A percentile compares a stretch with the other conserved stretches of the same genome.
These are phyloP conservation scores for Amoeboaphelidium occidentale DNA, from an alignment of 371 early-diverging fungal genomes.

Conservation along the genomic window DNA sequence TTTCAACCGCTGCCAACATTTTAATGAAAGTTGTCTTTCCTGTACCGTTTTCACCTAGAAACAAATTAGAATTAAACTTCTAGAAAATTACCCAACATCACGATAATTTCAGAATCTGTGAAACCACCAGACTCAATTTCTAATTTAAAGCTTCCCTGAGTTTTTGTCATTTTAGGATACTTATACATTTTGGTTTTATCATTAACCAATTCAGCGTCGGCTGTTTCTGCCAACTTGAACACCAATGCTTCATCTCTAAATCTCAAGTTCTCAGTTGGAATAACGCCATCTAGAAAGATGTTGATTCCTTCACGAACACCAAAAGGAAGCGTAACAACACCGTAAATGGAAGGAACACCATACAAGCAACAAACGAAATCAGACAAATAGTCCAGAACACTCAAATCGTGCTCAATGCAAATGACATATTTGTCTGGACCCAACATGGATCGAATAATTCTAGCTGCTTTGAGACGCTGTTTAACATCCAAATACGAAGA, in stretches of 20 bases:
- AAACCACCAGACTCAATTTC: conserved; percentile 65
- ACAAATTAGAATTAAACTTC: too few species aligned
- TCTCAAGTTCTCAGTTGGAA: conserved; percentile 98
- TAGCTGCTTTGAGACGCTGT: conserved; percentile 95
- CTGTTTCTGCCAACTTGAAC: conserved; percentile 80
- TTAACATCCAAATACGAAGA: conserved; percentile 98
- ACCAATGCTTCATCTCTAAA: conserved; percentile 94
- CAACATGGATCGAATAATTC: conserved; percentile 72
- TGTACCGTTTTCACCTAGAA: conserved; percentile 99
- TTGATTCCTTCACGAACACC: conserved; percentile 98
- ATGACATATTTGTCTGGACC: conserved; percentile 61
- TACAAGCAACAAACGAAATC: conserved; percentile 98
- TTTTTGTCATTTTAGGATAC: conserved; percentile 76
- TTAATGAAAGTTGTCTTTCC: conserved; percentile 98
- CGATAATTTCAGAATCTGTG: conserved; percentile 93
- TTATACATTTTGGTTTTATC: conserved; percentile 35
- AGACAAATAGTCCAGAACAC: conserved; percentile 94
- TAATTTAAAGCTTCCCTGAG: conserved; percentile 48
- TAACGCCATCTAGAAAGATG: conserved; percentile 94
- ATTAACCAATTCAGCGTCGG: conserved; percentile 28
- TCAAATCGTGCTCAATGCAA: conserved; percentile 98
- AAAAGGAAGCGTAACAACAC: conserved; percentile 97
- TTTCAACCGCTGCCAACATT: conserved; percentile 72
- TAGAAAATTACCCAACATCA: too few species aligned
- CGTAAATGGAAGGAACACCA: conserved; percentile 94